A percentile compares a stretch with the other conserved stretches of the same genome.
Evolutionary conservation across 306 rosid species (phyloP).

Genomic region (Citrullus amarus): DNA sequence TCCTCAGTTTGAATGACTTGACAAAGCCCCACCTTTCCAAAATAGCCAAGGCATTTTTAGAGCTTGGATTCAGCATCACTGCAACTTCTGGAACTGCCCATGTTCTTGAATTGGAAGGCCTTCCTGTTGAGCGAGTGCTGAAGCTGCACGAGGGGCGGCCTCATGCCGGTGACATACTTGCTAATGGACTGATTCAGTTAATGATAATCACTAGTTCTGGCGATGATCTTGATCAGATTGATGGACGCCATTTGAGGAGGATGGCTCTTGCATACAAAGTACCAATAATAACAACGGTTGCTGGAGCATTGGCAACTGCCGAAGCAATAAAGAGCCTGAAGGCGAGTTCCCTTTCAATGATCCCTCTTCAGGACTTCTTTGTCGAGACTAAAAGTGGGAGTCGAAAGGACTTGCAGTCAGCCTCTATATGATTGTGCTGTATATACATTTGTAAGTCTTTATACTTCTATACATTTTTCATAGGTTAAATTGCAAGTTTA

Average conservation of each 20-base stretch:
- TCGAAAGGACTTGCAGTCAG: conserved; percentile 26
- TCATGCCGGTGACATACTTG: conserved; percentile 87
- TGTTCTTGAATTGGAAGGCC: conserved; percentile 41
- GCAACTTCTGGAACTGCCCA: conserved; percentile 88
- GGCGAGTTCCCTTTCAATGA: conserved; percentile 56
- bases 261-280: conserved; percentile 86
- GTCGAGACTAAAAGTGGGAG: conserved; percentile 20
- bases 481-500: too few species aligned
- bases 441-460: neutral
- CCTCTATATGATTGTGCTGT: conserved; percentile 10
- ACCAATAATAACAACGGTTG: conserved; percentile 82
- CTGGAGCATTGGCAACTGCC: conserved; percentile 88
- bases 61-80: conserved; percentile 54
- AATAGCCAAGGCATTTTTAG: conserved; percentile 61
- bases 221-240: conserved; percentile 80
- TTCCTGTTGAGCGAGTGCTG: conserved; percentile 66
- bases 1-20: conserved; percentile 79
- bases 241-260: conserved; percentile 77
- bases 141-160: conserved; percentile 96
- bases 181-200: conserved; percentile 87
- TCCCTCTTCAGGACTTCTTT: conserved; percentile 86
- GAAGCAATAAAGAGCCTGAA: conserved; percentile 83
- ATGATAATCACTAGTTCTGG: conserved; percentile 97
- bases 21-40: conserved; percentile 77
- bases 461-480: neutral